Base-by-base conservation (phyloP, 106 monocot species). In the Dendrobium officinale region DNA sequence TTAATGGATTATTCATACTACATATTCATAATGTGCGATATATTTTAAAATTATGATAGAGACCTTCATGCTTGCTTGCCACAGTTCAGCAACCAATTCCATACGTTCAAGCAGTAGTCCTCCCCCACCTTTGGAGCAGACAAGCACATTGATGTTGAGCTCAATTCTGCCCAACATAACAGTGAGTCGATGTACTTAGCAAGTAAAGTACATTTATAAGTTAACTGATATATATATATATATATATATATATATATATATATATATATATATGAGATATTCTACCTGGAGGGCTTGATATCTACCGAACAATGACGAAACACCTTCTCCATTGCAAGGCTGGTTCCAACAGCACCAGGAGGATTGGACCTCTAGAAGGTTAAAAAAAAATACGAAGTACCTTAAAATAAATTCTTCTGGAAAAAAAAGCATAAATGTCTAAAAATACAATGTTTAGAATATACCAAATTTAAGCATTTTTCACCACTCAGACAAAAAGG, bases 51-150 rank as follows among this genome's bases (percentile, higher is more conserved):
- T n/a, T 74, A n/a, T n/a, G 18, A 17, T 7, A 27, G 5, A 56
- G 20, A 95, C 98, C 92, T 90, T 99, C 43, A 99, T 88, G 77
- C 95, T 93, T 11, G 91, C 95, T 82, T 93, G 75, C 98, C 98
- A 99, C 73, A 99, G 81, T 55, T 99, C 95, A 64, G 87, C 86
- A 80, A 91, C 93, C 70, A 99, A 78, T 78, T 95, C 98, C 98
- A 99, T 93, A 33, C 99, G 92, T 64, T 92, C 95, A 61, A 84
- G 75, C 75, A 99, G 78, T 64, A 99, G 88, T 44, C 99, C 99
- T 79, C 99, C 95, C 15, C 99, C 95, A 42, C 98, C 95, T 86
- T 82, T 93, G 77, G 99, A 92, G 88, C 99, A 99, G 15, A 99
- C 91, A 85, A 99, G 94, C 47, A 95, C 90, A 82, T 78, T 84